phyloP scores from a whole-genome alignment of 2,329 filamentous ascomycete genomes.

The Diaporthe longicolla region DNA sequence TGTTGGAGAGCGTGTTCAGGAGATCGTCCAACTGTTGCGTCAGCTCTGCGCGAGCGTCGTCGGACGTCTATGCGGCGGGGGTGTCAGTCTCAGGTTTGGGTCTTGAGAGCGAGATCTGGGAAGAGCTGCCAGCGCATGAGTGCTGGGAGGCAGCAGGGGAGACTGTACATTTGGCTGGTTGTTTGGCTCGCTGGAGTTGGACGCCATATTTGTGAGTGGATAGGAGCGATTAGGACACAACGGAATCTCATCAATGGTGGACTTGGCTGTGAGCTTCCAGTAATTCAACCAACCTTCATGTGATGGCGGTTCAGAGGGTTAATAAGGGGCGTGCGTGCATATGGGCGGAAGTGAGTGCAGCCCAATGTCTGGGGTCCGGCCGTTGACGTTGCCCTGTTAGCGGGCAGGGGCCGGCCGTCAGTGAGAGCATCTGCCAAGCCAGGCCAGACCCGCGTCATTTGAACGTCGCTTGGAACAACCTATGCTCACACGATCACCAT shows the following conservation, averaged over 20 bases:
- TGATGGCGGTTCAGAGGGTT: slow-evolving; percentile 12
- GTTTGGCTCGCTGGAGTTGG: slow-evolving; percentile 38
- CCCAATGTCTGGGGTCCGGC: slow-evolving; percentile 11
- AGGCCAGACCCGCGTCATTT: neutral
- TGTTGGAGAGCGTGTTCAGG: slow-evolving; percentile 85
- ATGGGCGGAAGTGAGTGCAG: slow-evolving; percentile 8
- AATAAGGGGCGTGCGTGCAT: slow-evolving; percentile 21
- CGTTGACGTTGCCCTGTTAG: slow-evolving; percentile 13
- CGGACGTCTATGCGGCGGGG: slow-evolving; percentile 52
- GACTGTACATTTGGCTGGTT: slow-evolving; percentile 38
- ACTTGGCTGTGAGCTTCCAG: neutral
- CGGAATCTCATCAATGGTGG: neutral
- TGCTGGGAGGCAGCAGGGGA: neutral
- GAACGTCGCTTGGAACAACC: neutral
- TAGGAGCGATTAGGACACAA: neutral
- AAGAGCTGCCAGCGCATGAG: neutral
- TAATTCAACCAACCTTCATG: slow-evolving; percentile 12
- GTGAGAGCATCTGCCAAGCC: slow-evolving; percentile 2
- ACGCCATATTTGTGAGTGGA: slow-evolving; percentile 36
- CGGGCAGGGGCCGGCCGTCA: slow-evolving; percentile 1
- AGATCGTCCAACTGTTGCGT: slow-evolving; percentile 88
- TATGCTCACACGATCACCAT: slow-evolving; percentile 9
- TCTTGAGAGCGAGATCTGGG: neutral
- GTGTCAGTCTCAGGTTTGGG: neutral
- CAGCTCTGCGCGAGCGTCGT: slow-evolving; percentile 73